phyloP scores from a whole-genome alignment of 352 stramenopile species.

The Aphanomyces stellatus region DNA sequence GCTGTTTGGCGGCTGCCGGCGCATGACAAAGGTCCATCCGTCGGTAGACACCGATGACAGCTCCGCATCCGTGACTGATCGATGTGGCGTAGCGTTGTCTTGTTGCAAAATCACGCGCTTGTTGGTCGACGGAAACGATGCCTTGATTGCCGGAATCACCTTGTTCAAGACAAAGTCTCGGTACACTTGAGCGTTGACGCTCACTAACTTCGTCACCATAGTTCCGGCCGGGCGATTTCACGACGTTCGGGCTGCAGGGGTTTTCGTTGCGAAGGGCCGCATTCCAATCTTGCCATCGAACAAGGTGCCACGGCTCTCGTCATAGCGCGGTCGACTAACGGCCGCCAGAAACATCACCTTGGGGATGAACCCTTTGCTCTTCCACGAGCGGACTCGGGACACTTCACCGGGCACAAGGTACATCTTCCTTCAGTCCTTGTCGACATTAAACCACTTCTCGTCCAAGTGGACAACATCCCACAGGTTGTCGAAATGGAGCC shows the following conservation, averaged over 20 bases:
- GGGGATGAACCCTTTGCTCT: constrained; percentile 26
- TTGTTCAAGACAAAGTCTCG: constrained; percentile 20
- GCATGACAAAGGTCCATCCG: constrained; percentile 23
- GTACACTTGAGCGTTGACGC: constrained; percentile 21
- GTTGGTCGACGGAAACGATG: neutral
- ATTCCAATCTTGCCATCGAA: constrained; percentile 26
- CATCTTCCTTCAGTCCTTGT: neutral
- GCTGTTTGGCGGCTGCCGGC: constrained; percentile 23
- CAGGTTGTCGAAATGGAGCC: neutral
- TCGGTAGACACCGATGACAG: neutral
- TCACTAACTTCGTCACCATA: constrained; percentile 10
- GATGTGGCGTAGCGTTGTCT: constrained; percentile 24
- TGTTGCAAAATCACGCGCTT: constrained; percentile 19
- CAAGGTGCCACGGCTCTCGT: neutral
- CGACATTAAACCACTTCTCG: neutral
- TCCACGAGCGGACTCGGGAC: neutral
- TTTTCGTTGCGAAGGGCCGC: constrained; percentile 21
- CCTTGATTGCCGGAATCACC: constrained; percentile 24
- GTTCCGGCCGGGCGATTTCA: constrained; percentile 18
- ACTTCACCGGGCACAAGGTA: constrained; percentile 20
- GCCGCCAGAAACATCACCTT: constrained; percentile 28
- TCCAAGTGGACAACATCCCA: neutral
- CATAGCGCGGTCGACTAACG: neutral
- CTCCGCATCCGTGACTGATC: constrained; percentile 17
- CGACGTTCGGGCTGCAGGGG: constrained; percentile 12